phyloP scores from a whole-genome alignment of 495 filamentous ascomycete genomes.

The Clavariopsis aquatica region DNA sequence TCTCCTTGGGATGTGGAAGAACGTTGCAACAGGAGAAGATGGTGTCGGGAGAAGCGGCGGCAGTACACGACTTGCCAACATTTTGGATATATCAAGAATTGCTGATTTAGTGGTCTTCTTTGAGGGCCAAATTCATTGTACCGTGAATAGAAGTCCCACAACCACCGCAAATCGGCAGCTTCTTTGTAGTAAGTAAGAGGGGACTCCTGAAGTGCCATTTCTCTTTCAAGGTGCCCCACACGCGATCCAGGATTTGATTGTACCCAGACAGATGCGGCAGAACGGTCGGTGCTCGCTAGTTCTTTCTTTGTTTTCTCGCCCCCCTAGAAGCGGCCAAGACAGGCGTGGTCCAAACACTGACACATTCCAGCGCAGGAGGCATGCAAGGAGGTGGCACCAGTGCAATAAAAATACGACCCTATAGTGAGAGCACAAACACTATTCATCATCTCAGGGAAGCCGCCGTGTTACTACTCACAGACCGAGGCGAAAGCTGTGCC shows the following conservation, averaged over 20 bases:
- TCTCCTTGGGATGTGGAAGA: constrained; percentile 26
- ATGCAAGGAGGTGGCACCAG: constrained; percentile 38
- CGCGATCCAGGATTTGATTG: constrained; percentile 34
- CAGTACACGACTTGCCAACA: constrained; percentile 35
- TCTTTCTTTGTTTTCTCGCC: constrained; percentile 35
- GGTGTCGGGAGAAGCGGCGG: constrained; percentile 27
- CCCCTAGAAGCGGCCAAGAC: constrained; percentile 32
- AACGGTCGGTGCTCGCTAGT: constrained; percentile 20
- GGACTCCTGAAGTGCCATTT: constrained; percentile 4
- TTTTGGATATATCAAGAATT: constrained; percentile 21
- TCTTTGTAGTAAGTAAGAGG: constrained; percentile 36
- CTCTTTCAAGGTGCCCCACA: constrained; percentile 18
- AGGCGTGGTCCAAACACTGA: constrained; percentile 12
- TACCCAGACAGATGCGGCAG: constrained; percentile 31
- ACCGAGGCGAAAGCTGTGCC: constrained; percentile 2
- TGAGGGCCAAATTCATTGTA: constrained; percentile 35
- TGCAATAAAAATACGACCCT: constrained; percentile 6
- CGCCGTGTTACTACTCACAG: constrained; percentile 1
- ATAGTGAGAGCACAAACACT: constrained; percentile 22
- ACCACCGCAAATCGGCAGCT: constrained; percentile 12
- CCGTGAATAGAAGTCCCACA: constrained; percentile 28
- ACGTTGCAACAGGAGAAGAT: constrained; percentile 25
- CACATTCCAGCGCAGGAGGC: constrained; percentile 34
- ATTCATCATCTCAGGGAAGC: constrained; percentile 13
- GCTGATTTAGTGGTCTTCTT: constrained; percentile 26